Conservation (phyloP, 2,329 filamentous ascomycete species). For the Cryphonectria japonica region DNA sequence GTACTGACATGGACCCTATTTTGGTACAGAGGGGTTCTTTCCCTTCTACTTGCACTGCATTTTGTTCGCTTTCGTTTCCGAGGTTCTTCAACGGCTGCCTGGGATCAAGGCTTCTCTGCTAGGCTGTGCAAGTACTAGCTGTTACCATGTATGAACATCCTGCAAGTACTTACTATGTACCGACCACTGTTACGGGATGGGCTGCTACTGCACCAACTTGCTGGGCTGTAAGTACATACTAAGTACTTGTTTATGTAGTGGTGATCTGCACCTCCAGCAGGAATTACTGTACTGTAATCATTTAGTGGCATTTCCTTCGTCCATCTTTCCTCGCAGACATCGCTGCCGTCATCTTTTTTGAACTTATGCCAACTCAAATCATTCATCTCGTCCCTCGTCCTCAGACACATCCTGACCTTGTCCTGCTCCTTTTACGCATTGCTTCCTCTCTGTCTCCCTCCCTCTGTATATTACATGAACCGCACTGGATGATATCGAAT, state of each 20-base stretch:
- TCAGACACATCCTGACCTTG: neutral
- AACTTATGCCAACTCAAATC: neutral
- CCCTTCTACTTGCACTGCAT: neutral
- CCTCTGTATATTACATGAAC: neutral
- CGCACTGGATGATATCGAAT: neutral
- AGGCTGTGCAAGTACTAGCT: neutral
- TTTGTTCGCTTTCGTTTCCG: neutral
- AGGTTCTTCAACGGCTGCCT: neutral
- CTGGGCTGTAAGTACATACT: neutral
- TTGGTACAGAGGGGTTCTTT: neutral
- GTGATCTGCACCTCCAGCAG: neutral
- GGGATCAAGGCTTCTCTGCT: neutral
- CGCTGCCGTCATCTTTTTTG: neutral
- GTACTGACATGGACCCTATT: neutral
- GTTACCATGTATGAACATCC: too few relatives aligned
- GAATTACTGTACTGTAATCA: neutral
- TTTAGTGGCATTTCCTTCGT: neutral
- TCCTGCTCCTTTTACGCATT: neutral
- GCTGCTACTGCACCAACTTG: neutral
- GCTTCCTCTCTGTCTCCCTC: too few relatives aligned
- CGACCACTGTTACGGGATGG: neutral
- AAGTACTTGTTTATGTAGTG: neutral
- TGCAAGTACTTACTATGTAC: too few relatives aligned
- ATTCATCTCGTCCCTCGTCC: neutral
- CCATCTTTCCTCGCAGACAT: constrained; percentile 7